Evolutionary conservation across 2,329 filamentous ascomycete genomes (phyloP).

Genomic region (Fusarium torulosum): DNA sequence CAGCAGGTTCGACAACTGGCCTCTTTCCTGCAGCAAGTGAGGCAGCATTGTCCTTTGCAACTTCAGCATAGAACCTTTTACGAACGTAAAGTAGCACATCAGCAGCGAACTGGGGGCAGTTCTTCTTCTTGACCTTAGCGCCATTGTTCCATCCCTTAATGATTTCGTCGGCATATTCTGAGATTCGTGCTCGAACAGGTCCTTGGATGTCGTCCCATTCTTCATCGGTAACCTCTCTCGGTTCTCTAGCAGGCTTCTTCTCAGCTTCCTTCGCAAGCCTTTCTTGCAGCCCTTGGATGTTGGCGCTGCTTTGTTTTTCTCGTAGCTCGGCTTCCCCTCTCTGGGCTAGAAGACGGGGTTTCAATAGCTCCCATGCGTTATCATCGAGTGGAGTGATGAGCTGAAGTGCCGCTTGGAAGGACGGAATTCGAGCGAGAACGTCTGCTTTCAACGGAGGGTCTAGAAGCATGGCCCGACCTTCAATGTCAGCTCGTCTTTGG

Average conservation of each 20-base stretch:
- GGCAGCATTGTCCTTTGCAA: slow-evolving; percentile 65
- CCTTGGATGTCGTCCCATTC: slow-evolving; percentile 79
- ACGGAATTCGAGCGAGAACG: slow-evolving; percentile 76
- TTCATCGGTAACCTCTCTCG: slow-evolving; percentile 70
- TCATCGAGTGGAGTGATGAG: slow-evolving; percentile 77
- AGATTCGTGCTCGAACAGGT: slow-evolving; percentile 74
- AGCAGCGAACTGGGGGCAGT: slow-evolving; percentile 75
- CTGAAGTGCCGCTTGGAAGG: slow-evolving; percentile 79
- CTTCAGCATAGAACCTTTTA: slow-evolving; percentile 72
- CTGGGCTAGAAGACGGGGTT: slow-evolving; percentile 75
- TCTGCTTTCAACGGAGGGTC: slow-evolving; percentile 73
- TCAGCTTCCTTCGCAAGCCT: slow-evolving; percentile 7
- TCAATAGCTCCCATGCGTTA: slow-evolving; percentile 75
- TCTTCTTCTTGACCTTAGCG: slow-evolving; percentile 72
- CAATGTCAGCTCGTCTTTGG: slow-evolving; percentile 76
- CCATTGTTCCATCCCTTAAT: slow-evolving; percentile 77
- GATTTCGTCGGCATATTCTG: slow-evolving; percentile 76
- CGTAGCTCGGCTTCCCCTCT: slow-evolving; percentile 72
- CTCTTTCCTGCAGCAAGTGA: slow-evolving; percentile 60
- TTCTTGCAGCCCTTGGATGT: slow-evolving; percentile 55
- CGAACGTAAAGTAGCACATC: slow-evolving; percentile 77
- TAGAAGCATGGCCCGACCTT: slow-evolving; percentile 74
- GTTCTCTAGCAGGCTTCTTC: slow-evolving; percentile 12
- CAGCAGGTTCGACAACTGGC: slow-evolving; percentile 61
- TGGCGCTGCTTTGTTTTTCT: slow-evolving; percentile 57